Conservation (phyloP, 345 rosid genomes). For the Bretschneidera sinensis region DNA sequence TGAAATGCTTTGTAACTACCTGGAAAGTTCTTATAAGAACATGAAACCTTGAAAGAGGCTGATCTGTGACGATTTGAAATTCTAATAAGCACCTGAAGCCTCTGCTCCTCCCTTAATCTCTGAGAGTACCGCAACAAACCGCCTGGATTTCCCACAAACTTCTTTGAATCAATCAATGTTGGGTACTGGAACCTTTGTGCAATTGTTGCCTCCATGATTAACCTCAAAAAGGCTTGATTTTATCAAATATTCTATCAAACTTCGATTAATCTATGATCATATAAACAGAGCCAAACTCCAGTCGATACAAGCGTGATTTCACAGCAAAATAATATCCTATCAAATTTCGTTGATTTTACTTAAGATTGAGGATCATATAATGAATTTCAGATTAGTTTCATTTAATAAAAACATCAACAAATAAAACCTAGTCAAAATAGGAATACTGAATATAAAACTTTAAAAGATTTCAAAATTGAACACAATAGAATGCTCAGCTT, state of each 20-base stretch:
- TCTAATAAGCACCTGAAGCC: constrained; percentile 28
- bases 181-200: constrained; percentile 42
- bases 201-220: constrained; percentile 56
- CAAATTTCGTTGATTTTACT: too few species aligned
- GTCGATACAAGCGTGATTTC: too few species aligned
- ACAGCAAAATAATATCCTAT: too few species aligned
- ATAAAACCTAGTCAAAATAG: too few species aligned
- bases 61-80: constrained; percentile 20
- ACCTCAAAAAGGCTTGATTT: neutral
- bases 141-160: constrained; percentile 18
- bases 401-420: too few species aligned
- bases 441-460: too few species aligned
- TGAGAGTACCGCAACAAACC: constrained; percentile 31
- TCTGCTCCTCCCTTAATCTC: constrained; percentile 26
- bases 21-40: constrained; percentile 44
- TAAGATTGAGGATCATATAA: too few species aligned
- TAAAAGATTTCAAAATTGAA: too few species aligned
- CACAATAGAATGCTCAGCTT: too few species aligned
- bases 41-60: constrained; percentile 33
- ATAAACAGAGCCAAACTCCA: too few species aligned
- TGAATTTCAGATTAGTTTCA: too few species aligned
- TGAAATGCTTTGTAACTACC: constrained; percentile 30
- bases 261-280: neutral
- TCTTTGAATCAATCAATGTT: constrained; percentile 35
- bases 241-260: neutral